phyloP scores from a whole-genome alignment of 2,329 filamentous ascomycete species.

The Dryadomyces quercivorus region DNA sequence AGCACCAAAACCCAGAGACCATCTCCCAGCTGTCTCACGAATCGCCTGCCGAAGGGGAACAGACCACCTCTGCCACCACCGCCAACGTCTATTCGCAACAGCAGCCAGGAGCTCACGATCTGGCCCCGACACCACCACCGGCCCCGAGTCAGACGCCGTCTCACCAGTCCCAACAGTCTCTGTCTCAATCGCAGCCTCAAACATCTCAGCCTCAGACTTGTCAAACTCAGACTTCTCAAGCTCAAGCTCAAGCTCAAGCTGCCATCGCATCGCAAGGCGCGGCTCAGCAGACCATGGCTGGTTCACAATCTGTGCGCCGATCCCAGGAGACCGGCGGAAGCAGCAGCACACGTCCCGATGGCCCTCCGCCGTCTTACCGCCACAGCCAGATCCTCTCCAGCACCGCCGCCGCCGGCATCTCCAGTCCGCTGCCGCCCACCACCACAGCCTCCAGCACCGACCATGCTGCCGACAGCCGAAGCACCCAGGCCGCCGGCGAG shows the following conservation, averaged over 20 bases:
- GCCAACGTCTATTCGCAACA: conserved; percentile 22
- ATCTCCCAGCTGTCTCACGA: conserved; percentile 52
- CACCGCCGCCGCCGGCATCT: conserved; percentile 23
- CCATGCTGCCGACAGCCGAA: not conserved
- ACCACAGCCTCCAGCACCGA: conserved; percentile 6
- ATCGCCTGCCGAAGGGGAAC: conserved; percentile 40
- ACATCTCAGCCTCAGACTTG: not conserved
- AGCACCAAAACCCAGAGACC: conserved; percentile 45
- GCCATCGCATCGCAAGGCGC: not conserved
- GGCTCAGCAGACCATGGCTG: conserved; percentile 28
- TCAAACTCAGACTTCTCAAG: too few relatives aligned
- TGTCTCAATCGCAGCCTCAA: not conserved
- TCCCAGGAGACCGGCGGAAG: conserved; percentile 32
- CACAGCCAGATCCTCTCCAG: conserved; percentile 29
- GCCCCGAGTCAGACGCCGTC: not conserved
- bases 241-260: not conserved
- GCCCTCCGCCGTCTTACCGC: conserved; percentile 39
- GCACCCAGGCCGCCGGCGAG: too few relatives aligned
- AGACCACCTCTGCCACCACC: conserved; percentile 16
- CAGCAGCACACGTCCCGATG: conserved; percentile 25
- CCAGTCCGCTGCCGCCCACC: conserved; percentile 28
- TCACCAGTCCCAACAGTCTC: too few relatives aligned
- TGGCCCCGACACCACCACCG: conserved; percentile 10
- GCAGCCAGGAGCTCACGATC: conserved; percentile 14
- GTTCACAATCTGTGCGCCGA: conserved; percentile 31